Evolutionary conservation across 805 yeast species (phyloP), one percentile per base, ranked within the genome.

Genomic region (Candida cerambycidarum): DNA sequence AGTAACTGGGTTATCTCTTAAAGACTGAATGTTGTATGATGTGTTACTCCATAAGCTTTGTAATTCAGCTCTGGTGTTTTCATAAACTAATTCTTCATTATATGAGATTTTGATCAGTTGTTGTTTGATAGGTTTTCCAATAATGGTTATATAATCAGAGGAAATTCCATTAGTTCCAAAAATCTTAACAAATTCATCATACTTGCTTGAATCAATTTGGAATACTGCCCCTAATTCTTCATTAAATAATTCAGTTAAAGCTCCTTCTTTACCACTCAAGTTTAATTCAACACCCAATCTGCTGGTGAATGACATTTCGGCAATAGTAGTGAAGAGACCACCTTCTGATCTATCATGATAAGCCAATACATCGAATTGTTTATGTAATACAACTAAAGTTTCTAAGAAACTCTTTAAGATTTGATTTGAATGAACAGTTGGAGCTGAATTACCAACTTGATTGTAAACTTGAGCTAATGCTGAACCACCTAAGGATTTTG

Each of bases 271-370:
- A 9, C 68, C 61, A 14, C 59, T 55, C 29, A 83, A 46, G 28
- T 67, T 61, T 42, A 90, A 67, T 40, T 81, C 76, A 44, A 90
- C 61, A 50, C 99, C 99, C 41, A 81, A 78, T 70, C 97, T 82
- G 24, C 92, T 90, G 34, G 98, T 96, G 69, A 93, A 93, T 0
- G 97, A 96, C 98, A 93, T 93, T 71, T 93, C 99, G 33, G 85
- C 69, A 35, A 87, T 71, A 8, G 98, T 83, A 33, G 85, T 82
- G 45, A 90, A 69, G 58, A 92, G 73, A 60, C 99, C 99, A 76
- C 99, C 99, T 64, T 93, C 99, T 16, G 96, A 87, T 57, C 92
- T 76, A 65, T 93, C 99, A 61, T 93, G 99, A 69, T 93, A 93
- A 3, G 97, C 86, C 59, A 83, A 74, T 11, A 93, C 90, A 39